These are phyloP conservation scores for Rhododendron ovatum DNA, from an alignment of 148 eudicot genomes.

Conservation along the genomic window DNA sequence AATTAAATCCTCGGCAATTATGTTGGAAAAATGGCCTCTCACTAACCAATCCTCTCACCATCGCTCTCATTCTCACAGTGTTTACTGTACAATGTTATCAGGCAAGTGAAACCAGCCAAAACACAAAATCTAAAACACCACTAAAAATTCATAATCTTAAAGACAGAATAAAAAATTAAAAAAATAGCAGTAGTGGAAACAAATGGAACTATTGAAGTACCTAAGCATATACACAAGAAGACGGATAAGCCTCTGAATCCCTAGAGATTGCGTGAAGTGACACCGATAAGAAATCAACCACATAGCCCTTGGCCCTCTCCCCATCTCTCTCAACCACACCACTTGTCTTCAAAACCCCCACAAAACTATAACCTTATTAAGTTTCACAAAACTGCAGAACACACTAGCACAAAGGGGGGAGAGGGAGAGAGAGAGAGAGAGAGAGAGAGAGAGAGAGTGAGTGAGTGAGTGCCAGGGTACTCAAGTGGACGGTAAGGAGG, in stretches of 20 bases:
- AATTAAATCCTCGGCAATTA: not conserved
- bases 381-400: no score
- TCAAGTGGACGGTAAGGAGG: no score
- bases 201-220: constrained; percentile 18
- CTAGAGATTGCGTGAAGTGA: constrained; percentile 80
- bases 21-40: not conserved
- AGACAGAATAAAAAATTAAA: not conserved
- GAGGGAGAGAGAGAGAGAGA: no score
- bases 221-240: constrained; percentile 89
- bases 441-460: no score
- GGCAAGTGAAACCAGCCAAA: not conserved
- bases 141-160: not conserved
- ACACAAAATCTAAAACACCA: not conserved
- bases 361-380: no score
- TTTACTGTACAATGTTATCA: not conserved
- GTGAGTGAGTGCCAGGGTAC: no score
- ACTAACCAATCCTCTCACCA: not conserved
- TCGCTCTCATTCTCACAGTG: not conserved
- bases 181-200: not conserved
- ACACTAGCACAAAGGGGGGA: no score
- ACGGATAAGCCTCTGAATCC: constrained; percentile 71
- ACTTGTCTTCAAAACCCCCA: no score
- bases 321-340: no score
- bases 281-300: constrained; percentile 53
- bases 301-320: no score